A percentile compares a stretch with the other conserved stretches of the same genome.
phyloP scores from a whole-genome alignment of 2,329 filamentous ascomycete species.

The Berkeleyomyces basicola region DNA sequence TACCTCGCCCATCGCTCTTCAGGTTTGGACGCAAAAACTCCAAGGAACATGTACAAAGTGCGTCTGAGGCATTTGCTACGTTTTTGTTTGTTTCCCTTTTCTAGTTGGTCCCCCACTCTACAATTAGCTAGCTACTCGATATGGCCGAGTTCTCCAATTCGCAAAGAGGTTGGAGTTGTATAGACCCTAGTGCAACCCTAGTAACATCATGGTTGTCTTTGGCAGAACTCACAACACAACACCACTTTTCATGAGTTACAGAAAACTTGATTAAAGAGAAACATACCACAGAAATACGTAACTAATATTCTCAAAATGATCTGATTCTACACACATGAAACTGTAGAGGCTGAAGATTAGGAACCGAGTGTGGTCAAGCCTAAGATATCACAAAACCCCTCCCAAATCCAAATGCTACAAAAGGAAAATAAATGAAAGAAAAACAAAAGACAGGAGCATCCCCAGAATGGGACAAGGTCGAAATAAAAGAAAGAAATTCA shows the following conservation, averaged over 20 bases:
- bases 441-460: background rate
- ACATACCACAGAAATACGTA: too few relatives aligned
- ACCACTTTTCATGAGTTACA: too few relatives aligned
- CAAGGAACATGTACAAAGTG: background rate
- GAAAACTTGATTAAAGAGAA: too few relatives aligned
- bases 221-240: too few relatives aligned
- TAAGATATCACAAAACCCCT: constrained; percentile 9
- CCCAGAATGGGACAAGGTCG: background rate
- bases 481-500: background rate
- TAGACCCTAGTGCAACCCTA: too few relatives aligned
- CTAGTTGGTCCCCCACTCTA: background rate
- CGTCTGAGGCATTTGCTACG: background rate
- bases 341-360: background rate
- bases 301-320: too few relatives aligned
- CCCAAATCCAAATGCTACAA: background rate
- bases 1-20: background rate
- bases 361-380: background rate
- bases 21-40: background rate
- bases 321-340: background rate
- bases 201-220: too few relatives aligned
- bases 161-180: too few relatives aligned
- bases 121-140: background rate
- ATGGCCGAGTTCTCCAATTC: background rate
- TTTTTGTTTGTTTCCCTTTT: background rate
- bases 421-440: background rate